phyloP scores from a whole-genome alignment of 441 rosid species.

The Croton laevigatus region DNA sequence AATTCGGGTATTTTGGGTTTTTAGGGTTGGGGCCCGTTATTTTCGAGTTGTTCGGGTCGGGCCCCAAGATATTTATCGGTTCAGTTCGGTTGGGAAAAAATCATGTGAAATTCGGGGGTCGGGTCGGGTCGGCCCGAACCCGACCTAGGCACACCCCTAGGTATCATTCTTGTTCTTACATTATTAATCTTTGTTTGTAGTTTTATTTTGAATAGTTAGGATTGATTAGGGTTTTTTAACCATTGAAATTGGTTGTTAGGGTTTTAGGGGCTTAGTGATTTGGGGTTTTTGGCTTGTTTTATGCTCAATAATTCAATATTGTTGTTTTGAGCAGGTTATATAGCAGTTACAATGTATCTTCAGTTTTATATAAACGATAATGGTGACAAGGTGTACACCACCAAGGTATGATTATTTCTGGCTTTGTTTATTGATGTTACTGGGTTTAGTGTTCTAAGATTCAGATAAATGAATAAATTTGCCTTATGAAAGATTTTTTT shows the following conservation, averaged over 20 bases:
- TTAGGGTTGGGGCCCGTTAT: too few relatives aligned
- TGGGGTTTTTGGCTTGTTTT: background rate
- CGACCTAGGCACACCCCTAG: too few relatives aligned
- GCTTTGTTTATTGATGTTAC: background rate
- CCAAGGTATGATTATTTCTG: slow-evolving; percentile 50
- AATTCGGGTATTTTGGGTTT: too few relatives aligned
- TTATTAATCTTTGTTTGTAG: background rate
- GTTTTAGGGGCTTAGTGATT: background rate
- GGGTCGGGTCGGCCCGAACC: too few relatives aligned
- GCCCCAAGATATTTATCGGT: too few relatives aligned
- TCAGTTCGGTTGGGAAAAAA: too few relatives aligned
- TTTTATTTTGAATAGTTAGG: background rate
- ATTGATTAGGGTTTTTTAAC: background rate
- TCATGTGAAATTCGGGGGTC: too few relatives aligned
- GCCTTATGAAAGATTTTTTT: background rate
- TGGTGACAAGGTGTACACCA: slow-evolving; percentile 95
- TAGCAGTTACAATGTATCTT: slow-evolving; percentile 58
- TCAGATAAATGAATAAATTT: too few relatives aligned
- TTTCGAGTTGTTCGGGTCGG: too few relatives aligned
- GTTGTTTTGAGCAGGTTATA: slow-evolving; percentile 1
- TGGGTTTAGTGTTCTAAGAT: too few relatives aligned
- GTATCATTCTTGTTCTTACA: background rate
- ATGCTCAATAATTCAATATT: background rate
- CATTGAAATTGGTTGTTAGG: background rate
- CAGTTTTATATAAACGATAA: slow-evolving; percentile 94